phyloP scores from a whole-genome alignment of 176 grass and related monocot genomes.

The Oryza brachyantha region DNA sequence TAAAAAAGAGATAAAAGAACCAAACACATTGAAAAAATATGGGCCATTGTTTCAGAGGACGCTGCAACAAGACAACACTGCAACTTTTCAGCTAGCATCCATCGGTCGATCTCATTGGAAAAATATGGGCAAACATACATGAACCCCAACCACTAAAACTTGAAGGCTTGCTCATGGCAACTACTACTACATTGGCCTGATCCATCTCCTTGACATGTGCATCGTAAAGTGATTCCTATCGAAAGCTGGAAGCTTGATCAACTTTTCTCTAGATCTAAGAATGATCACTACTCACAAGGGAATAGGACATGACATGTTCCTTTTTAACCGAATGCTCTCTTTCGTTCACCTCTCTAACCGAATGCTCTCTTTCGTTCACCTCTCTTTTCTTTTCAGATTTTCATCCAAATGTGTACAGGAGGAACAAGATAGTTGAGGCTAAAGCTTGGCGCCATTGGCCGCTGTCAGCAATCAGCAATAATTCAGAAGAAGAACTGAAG shows the following conservation, averaged over 20 bases:
- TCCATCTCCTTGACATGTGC: conserved; percentile 37
- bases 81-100: conserved; percentile 10
- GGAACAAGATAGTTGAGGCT: not conserved
- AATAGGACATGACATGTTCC: conserved; percentile 40
- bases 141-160: conserved; percentile 35
- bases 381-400: not conserved
- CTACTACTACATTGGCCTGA: conserved; percentile 24
- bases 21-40: not conserved
- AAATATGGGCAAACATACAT: conserved; percentile 36
- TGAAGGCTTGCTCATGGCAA: conserved; percentile 24
- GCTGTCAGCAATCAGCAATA: conserved; percentile 19
- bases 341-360: not conserved
- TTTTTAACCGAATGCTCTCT: not conserved
- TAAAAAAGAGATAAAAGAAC: not conserved
- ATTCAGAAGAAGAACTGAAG: not conserved
- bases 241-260: conserved; percentile 27
- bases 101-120: not conserved
- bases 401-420: conserved; percentile 16
- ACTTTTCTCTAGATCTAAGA: conserved; percentile 46
- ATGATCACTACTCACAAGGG: conserved; percentile 26
- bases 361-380: not conserved
- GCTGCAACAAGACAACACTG: not conserved
- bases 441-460: not conserved
- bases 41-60: not conserved
- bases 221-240: conserved; percentile 16